Evolutionary conservation across 352 stramenopile species (phyloP), one percentile per base, ranked within the genome.

Genomic region (Globisporangium lucens): DNA sequence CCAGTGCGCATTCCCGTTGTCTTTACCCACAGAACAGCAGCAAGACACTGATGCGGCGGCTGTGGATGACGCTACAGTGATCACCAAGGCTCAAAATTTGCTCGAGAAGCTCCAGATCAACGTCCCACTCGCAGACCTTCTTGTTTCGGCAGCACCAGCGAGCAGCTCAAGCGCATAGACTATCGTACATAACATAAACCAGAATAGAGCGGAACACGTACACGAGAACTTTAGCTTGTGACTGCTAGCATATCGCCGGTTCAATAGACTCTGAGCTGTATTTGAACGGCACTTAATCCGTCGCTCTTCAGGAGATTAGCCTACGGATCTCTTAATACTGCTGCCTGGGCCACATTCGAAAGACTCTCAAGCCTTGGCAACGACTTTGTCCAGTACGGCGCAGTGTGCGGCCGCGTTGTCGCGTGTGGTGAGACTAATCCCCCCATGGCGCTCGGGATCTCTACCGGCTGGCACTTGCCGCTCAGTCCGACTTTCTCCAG

Each of bases 311-410:
- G 6, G 8, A 51, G 10, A 57, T 60, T 13, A 24, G 24, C 49
- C 20, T 64, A 61, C 27, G 56, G 15, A 15, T 33, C 47, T n/a
- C 43, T 13, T 22, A 49, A 5, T 53, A n/a, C 17, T n/a, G 30
- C 9, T 65, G 29, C 24, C n/a, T n/a, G 22, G 2, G 59, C 7
- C 10, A 35, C 38, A 35, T 17, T 36, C 15, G 29, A 38, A 17
- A 58, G 7, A 24, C 30, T 51, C 30, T 85, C 73, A 3, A 89
- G 65, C 17, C 71, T 63, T 35, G 80, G 82, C 22, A 90, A 62
- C 27, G 79, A 87, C 51, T 83, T 87, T 61, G 77, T 73, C 9
- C 80, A 72, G 24, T 79, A 38, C n/a, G 82, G 80, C 5, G 80
- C 80, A 1, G 80, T 85, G 35, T 88, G 80, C 8, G 82, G 82